These are phyloP conservation scores for Umbelopsis sp. DNA, from an alignment of 192 early-diverging fungal genomes.

Conservation along the genomic window DNA sequence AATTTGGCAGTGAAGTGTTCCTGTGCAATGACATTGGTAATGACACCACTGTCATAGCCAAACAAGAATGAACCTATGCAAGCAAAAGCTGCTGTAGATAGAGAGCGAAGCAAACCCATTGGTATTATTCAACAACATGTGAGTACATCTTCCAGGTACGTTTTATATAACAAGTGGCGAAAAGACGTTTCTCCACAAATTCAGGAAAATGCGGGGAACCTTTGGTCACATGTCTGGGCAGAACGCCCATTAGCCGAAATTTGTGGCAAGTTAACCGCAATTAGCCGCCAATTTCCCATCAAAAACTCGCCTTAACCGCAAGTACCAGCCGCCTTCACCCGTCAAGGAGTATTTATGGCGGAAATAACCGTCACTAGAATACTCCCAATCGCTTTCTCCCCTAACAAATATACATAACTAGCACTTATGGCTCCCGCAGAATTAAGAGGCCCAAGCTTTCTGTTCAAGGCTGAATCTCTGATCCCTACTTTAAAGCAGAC, in stretches of 20 bases:
- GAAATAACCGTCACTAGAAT: background rate
- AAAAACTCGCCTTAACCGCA: background rate
- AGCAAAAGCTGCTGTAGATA: slow-evolving; percentile 41
- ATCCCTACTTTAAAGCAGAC: background rate
- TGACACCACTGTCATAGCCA: slow-evolving; percentile 70
- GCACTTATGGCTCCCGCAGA: background rate
- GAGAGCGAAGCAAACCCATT: slow-evolving; percentile 14
- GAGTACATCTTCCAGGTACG: no score
- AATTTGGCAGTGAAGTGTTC: slow-evolving; percentile 49
- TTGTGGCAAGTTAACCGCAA: background rate
- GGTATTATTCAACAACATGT: background rate
- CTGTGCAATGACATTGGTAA: slow-evolving; percentile 63
- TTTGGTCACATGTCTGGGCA: background rate
- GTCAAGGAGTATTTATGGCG: slow-evolving; percentile 3
- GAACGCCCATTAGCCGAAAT: background rate
- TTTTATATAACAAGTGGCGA: background rate
- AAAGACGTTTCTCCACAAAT: background rate
- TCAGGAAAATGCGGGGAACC: background rate
- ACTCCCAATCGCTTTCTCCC: background rate
- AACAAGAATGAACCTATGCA: slow-evolving; percentile 58
- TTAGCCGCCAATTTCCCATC: slow-evolving; percentile 15
- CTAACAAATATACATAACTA: background rate
- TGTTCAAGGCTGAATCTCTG: background rate
- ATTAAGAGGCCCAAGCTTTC: background rate
- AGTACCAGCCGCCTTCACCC: background rate